Evolutionary conservation across 169 alveolate genomes (phyloP).

Genomic region (Plasmodium inui): DNA sequence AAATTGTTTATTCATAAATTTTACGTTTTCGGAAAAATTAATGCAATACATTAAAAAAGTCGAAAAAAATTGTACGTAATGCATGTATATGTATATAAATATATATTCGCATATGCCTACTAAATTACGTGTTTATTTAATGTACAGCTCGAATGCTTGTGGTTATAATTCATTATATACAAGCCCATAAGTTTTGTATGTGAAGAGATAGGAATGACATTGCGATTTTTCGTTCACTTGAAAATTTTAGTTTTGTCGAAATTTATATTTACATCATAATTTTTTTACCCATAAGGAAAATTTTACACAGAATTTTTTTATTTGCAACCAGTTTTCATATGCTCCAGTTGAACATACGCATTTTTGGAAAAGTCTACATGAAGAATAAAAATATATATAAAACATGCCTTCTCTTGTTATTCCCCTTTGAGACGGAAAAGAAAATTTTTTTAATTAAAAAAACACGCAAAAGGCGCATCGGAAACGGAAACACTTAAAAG

Average conservation of each 20-base stretch:
- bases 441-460: background rate
- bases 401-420: background rate
- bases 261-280: background rate
- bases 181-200: background rate
- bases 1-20: background rate
- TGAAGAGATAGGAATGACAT: background rate
- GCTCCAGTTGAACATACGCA: background rate
- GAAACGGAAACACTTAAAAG: background rate
- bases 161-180: background rate
- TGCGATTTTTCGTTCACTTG: background rate
- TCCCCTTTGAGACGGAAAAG: background rate
- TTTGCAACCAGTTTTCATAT: background rate
- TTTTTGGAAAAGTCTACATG: background rate
- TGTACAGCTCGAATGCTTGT: conserved; percentile 2
- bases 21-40: conserved; percentile 1
- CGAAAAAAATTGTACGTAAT: background rate
- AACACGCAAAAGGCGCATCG: background rate
- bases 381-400: background rate
- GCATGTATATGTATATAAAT: conserved; percentile 24
- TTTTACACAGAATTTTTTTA: background rate
- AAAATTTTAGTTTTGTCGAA: background rate
- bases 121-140: background rate
- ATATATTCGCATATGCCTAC: background rate
- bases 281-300: conserved; percentile 3
- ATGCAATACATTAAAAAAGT: conserved; percentile 3